These are phyloP conservation scores for Inga oerstediana DNA, from an alignment of 306 rosid species.

Conservation along the genomic window DNA sequence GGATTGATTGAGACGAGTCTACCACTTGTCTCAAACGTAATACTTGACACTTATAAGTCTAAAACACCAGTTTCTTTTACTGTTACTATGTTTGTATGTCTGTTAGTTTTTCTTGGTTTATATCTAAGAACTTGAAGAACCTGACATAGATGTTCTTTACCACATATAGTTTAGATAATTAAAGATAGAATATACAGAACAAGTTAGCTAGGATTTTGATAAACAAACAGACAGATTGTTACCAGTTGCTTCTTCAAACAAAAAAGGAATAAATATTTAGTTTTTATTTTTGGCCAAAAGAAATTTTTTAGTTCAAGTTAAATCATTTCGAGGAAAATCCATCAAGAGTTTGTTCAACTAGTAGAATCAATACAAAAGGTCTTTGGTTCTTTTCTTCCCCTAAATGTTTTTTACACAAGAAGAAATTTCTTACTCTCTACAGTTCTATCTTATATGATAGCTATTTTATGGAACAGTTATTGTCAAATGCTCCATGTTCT, in stretches of 20 bases:
- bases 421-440: not conserved
- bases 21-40: not conserved
- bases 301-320: not conserved
- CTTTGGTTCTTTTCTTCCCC: not conserved
- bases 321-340: not conserved
- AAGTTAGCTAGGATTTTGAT: not conserved
- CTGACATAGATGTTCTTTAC: not conserved
- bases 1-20: not conserved
- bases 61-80: not conserved
- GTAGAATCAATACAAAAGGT: not conserved
- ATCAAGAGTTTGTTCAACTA: not conserved
- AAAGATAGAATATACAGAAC: not conserved
- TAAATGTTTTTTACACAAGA: not conserved
- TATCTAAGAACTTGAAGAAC: not conserved
- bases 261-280: not conserved
- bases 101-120: not conserved
- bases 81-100: not conserved
- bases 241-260: not conserved
- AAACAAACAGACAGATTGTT: not conserved
- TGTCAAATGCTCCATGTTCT: slow-evolving; percentile 77
- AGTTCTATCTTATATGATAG: not conserved
- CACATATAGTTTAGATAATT: not conserved
- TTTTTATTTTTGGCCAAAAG: not conserved
- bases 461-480: slow-evolving; percentile 54
- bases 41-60: not conserved